Evolutionary conservation across 2,329 filamentous ascomycete genomes (phyloP).

Genomic region (Diaporthe nobilis): DNA sequence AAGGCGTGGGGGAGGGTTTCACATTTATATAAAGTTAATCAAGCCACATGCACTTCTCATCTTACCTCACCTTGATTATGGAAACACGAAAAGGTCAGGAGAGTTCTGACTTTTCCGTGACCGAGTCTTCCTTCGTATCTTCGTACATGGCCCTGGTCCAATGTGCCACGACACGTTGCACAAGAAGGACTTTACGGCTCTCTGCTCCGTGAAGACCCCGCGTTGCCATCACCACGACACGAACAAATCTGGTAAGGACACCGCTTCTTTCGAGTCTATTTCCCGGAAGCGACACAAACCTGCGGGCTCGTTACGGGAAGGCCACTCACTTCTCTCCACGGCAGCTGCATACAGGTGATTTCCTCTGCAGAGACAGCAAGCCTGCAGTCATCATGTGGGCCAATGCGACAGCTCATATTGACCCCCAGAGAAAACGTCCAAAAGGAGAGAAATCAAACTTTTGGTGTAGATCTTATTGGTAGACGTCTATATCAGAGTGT

Average conservation of each 20-base stretch:
- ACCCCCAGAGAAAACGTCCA: background rate
- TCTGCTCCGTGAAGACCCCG: background rate
- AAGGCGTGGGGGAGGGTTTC: conserved; percentile 24
- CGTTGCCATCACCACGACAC: background rate
- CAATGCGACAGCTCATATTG: background rate
- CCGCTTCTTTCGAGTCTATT: background rate
- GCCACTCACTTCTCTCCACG: background rate
- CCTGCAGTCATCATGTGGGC: background rate
- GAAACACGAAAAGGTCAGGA: background rate
- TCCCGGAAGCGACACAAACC: conserved; percentile 4
- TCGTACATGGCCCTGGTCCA: background rate
- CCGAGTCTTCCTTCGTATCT: background rate
- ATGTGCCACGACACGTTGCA: conserved; percentile 14
- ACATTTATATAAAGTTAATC: conserved; percentile 28
- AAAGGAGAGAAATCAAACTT: background rate
- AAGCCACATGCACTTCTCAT: conserved; percentile 15
- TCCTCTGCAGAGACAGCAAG: background rate
- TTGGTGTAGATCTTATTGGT: background rate
- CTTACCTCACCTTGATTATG: background rate
- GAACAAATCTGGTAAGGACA: background rate
- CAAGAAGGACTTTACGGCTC: background rate
- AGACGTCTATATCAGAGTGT: background rate
- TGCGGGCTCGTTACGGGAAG: conserved; percentile 23
- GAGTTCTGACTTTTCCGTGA: background rate
- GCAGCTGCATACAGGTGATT: background rate